Base-by-base conservation (phyloP, 805 yeast genomes). In the Pichia occidentalis region DNA sequence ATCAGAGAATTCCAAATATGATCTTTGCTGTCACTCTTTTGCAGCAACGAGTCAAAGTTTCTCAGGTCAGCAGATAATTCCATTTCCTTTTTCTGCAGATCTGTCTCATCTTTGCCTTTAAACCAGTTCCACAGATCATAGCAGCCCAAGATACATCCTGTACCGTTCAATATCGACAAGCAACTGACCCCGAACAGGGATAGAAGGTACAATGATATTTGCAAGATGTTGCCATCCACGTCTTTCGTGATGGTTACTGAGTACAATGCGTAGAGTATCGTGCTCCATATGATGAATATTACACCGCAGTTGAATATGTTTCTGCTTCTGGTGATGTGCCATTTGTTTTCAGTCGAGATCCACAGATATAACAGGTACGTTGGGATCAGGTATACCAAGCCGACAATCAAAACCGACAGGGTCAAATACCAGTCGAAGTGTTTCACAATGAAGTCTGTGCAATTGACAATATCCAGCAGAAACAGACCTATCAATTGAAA, bases 91-190 rank as follows among this genome's bases (percentile, higher is more conserved):
- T 40, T 30, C 24, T 57, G 51, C 33, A 75, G 13, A 22, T 24
- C 29, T 10, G n/a, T 31, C 7, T 16, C 28, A 19, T 36, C 36
- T 7, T 30, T 21, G 4, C 37, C 40, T 2, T 14, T 12, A 24
- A 25, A 29, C 31, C 31, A 29, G 30, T 51, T 29, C 33, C 45
- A 52, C 7, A 47, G 41, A 31, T 53, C 52, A 37, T 47, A 64
- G 7, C 75, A 67, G 1, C 74, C 69, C 29, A 73, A 64, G 11
- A 68, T 54, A 6, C 73, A 67, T 1, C 77, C 79, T 29, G 73
- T 62, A 2, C 79, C 79, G 9, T 74, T 71, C 14, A 73, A 54
- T 1, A 69, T 45, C 1, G 76, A 72, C 36, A 73, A 60, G 35
- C 69, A 63, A n/a, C 72, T 60, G 22, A 73, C 66, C 0, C 80